Evolutionary conservation across 768 basidiomycete genomes (phyloP).

Genomic region (Macrocybe gigantea): DNA sequence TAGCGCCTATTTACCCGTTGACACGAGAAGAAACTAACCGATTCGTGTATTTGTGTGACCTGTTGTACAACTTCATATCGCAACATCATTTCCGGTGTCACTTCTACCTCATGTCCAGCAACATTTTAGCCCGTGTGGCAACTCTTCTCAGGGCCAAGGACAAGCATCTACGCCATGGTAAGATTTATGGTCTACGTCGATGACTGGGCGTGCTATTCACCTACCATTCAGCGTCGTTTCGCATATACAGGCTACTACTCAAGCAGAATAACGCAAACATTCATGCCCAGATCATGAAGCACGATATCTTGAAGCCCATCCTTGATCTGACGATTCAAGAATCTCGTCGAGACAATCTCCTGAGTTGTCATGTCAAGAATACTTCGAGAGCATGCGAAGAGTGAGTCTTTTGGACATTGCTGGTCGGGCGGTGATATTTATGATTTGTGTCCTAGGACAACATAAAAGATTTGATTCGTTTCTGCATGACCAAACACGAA

Average conservation of each 20-base stretch:
- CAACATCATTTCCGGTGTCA: conserved; percentile 92
- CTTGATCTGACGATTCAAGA: conserved; percentile 81
- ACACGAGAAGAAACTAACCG: conserved; percentile 77
- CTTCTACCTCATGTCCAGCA: conserved; percentile 81
- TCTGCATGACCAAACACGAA: conserved; percentile 78
- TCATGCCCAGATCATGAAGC: conserved; percentile 71
- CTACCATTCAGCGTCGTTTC: conserved; percentile 67
- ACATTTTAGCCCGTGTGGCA: conserved; percentile 68
- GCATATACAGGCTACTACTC: conserved; percentile 84
- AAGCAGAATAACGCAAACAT: conserved; percentile 77
- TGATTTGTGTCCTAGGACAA: conserved; percentile 56
- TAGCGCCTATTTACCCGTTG: conserved; percentile 50
- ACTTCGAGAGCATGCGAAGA: conserved; percentile 86
- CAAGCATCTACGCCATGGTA: conserved; percentile 91
- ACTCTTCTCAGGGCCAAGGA: conserved; percentile 76
- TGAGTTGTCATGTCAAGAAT: conserved; percentile 94
- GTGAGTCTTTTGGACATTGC: conserved; percentile 35
- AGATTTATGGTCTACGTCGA: conserved; percentile 19
- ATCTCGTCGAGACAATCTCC: conserved; percentile 81
- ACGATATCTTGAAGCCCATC: conserved; percentile 79
- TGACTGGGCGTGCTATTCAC: conserved; percentile 6
- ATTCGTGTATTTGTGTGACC: conserved; percentile 84
- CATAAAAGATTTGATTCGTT: conserved; percentile 75
- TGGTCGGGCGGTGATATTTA: background rate
- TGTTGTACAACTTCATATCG: conserved; percentile 80